These are phyloP conservation scores for Trichoderma hamatum DNA, from an alignment of 2,329 filamentous ascomycete species.

Conservation along the genomic window DNA sequence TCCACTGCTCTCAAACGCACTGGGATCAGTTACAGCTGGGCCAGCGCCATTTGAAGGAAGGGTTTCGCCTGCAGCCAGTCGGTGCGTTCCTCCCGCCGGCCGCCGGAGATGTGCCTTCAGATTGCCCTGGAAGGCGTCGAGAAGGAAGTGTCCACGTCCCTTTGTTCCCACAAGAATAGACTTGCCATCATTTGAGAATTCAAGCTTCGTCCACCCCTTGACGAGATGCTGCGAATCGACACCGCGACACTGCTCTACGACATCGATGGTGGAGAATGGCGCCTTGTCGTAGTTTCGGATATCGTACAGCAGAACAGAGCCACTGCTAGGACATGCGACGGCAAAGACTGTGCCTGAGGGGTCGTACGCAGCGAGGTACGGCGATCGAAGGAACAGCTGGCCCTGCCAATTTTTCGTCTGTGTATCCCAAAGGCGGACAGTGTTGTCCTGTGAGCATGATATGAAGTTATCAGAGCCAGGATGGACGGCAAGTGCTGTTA, in stretches of 20 bases:
- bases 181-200: constrained; percentile 96
- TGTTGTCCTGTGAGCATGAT: constrained; percentile 88
- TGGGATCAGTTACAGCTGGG: constrained; percentile 38
- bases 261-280: constrained; percentile 84
- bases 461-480: constrained; percentile 90
- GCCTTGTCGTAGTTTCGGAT: constrained; percentile 90
- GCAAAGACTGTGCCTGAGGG: constrained; percentile 92
- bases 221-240: constrained; percentile 60
- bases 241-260: constrained; percentile 59
- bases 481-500: constrained; percentile 82
- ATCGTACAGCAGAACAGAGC: constrained; percentile 86
- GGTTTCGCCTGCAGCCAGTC: constrained; percentile 57
- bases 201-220: constrained; percentile 83
- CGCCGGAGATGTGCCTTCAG: constrained; percentile 73
- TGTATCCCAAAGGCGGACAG: constrained; percentile 87
- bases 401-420: constrained; percentile 79
- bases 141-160: constrained; percentile 80
- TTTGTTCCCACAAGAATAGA: constrained; percentile 81
- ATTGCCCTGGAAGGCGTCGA: constrained; percentile 89
- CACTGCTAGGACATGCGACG: constrained; percentile 78
- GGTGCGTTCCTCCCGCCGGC: constrained; percentile 56
- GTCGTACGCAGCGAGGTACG: constrained; percentile 86
- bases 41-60: constrained; percentile 33
- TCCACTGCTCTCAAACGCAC: constrained; percentile 61
- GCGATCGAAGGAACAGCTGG: constrained; percentile 75